Percentiles rank a stretch among this genome's conserved stretches.
phyloP scores from a whole-genome alignment of 352 stramenopile species.

The Globisporangium splendens region DNA sequence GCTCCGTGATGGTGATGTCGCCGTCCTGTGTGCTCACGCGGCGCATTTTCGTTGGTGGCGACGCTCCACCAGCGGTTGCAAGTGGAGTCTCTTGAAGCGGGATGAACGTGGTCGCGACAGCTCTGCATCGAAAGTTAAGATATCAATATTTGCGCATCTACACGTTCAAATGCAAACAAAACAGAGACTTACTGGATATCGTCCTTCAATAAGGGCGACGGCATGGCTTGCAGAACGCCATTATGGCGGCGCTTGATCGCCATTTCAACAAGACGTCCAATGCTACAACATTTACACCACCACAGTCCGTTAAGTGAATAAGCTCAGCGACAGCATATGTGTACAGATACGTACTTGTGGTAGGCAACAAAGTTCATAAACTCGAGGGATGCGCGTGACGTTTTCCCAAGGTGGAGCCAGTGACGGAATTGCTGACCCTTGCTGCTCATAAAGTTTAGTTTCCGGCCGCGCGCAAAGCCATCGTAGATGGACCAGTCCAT shows the following conservation, averaged over 20 bases:
- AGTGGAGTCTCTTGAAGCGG: background rate
- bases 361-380: slow-evolving; percentile 87
- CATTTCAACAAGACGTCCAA: slow-evolving; percentile 74
- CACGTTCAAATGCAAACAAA: background rate
- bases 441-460: slow-evolving; percentile 83
- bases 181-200: slow-evolving; percentile 58
- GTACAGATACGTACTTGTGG: slow-evolving; percentile 52
- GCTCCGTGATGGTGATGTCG: slow-evolving; percentile 12
- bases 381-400: slow-evolving; percentile 71
- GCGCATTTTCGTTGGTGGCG: slow-evolving; percentile 8
- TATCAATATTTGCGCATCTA: background rate
- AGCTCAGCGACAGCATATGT: no score
- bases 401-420: slow-evolving; percentile 62
- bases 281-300: slow-evolving; percentile 30
- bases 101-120: slow-evolving; percentile 8
- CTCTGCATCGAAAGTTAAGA: slow-evolving; percentile 3
- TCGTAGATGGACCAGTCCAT: slow-evolving; percentile 87
- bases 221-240: slow-evolving; percentile 48
- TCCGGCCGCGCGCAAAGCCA: slow-evolving; percentile 69
- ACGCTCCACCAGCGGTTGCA: background rate
- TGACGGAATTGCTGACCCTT: slow-evolving; percentile 62
- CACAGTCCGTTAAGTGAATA: no score
- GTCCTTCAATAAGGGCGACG: slow-evolving; percentile 43
- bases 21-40: slow-evolving; percentile 14
- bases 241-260: slow-evolving; percentile 72